Base-by-base conservation (phyloP, 179 eudicot species). In the Drosera spatulata region DNA sequence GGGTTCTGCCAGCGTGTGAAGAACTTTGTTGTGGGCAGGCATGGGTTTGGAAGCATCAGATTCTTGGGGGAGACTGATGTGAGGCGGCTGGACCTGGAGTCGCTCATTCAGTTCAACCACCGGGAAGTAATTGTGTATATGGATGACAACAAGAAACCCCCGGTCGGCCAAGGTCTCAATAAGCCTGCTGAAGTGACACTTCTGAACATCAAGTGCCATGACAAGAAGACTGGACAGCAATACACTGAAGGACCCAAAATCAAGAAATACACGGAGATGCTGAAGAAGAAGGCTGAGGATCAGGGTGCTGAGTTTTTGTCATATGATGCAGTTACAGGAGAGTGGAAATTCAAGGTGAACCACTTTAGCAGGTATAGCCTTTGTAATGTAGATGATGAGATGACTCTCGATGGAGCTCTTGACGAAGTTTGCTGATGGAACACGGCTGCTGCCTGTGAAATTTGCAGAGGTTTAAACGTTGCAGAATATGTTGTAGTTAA, bases 161-260 rank as follows among this genome's bases (percentile, higher is more conserved):
- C 82, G 0, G 72, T 86, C 40, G 95, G 91, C 37, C 71, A 86
- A 76, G 91, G 95, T 65, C 86, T 86, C 40, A 89, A 86, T 70
- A 84, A 86, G 71, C 65, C 78, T 0, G 95, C 96, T n/a, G 91
- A 78, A 77, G 77, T 84, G 39, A 84, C 91, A 37, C 85, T 89
- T 33, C 73, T 80, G 42, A 84, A 86, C 46, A 71, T 88, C 58
- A 86, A 74, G 50, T 84, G 86, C 60, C 50, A 66, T n/a, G 80
- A 80, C 60, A 86, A 71, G 68, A 73, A 65, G 50, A 80, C 77
- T 1, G 86, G 96, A 43, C 64, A 71, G 58, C 72, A 58, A 41
- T 70, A 72, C 59, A 64, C 54, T 0, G 66, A 73, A 14, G 85
- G 80, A 44, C 77, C 78, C 39, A 73, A 58, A 70, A 77, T 81